Conservation (phyloP, 73 alveolate genomes). For the Effrenium voratum region DNA sequence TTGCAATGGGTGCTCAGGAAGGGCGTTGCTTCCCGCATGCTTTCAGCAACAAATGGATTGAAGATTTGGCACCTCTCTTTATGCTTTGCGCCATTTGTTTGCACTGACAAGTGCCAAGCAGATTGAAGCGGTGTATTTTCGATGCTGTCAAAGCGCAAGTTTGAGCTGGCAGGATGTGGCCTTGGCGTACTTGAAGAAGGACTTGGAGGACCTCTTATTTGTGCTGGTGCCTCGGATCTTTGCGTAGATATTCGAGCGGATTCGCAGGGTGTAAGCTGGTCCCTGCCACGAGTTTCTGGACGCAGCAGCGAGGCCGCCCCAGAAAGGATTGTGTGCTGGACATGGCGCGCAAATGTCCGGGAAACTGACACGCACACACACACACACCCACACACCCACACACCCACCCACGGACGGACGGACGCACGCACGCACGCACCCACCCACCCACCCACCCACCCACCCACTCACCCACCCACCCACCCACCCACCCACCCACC, state of each 20-base stretch:
- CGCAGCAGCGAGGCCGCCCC: background rate
- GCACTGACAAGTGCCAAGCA: background rate
- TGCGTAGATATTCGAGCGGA: background rate
- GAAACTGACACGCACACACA: too few species aligned
- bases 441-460: too few species aligned
- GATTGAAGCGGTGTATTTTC: too few species aligned
- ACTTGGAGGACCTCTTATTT: constrained; percentile 15
- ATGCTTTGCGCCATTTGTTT: background rate
- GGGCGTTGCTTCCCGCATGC: background rate
- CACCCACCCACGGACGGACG: too few species aligned
- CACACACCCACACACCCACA: too few species aligned
- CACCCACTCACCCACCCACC: too few species aligned
- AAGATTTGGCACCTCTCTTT: background rate
- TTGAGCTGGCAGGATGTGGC: constrained; percentile 32
- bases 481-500: too few species aligned
- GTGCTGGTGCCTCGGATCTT: background rate
- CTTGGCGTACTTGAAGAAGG: constrained; percentile 20
- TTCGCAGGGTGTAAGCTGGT: background rate
- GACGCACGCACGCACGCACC: too few species aligned
- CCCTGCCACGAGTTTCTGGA: background rate
- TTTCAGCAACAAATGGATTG: background rate
- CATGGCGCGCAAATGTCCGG: too few species aligned
- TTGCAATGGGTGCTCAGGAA: background rate
- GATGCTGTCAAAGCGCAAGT: background rate
- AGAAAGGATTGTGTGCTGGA: too few species aligned